Conservation (phyloP, 148 eudicot species). For the Diospyros lotus region DNA sequence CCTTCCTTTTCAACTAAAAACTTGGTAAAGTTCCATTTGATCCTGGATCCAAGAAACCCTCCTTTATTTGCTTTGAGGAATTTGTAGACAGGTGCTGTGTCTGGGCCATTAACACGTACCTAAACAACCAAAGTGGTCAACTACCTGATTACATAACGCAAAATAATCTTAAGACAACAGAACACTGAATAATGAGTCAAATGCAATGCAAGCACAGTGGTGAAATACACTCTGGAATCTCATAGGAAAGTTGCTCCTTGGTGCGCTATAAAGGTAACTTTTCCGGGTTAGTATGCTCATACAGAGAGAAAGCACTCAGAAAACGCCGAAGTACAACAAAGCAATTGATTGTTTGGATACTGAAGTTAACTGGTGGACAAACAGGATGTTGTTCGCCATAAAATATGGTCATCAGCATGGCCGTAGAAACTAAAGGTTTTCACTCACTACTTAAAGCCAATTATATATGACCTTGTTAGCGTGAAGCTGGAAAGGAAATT, state of each 20-base stretch:
- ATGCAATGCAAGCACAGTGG: too few species aligned
- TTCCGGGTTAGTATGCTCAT: too few species aligned
- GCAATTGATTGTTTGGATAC: too few species aligned
- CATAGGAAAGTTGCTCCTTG: too few species aligned
- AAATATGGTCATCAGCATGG: neutral
- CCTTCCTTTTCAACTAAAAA: constrained; percentile 80
- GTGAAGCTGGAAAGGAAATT: neutral
- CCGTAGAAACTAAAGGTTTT: neutral
- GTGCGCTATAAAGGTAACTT: too few species aligned
- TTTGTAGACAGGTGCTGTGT: constrained; percentile 63
- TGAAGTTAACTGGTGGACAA: too few species aligned
- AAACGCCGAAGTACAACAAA: too few species aligned
- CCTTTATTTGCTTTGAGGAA: constrained; percentile 57
- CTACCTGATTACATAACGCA: neutral
- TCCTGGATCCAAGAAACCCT: constrained; percentile 45
- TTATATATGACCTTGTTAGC: neutral
- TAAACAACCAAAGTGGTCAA: constrained; percentile 12
- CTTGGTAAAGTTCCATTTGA: constrained; percentile 93
- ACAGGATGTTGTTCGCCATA: too few species aligned
- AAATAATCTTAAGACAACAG: neutral
- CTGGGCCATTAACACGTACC: constrained; percentile 67
- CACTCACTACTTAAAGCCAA: neutral
- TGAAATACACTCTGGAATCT: too few species aligned
- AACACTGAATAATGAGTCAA: too few species aligned
- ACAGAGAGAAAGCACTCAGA: too few species aligned